Base-by-base conservation (phyloP, 768 basidiomycete genomes). In the Tricholoma matsutake region DNA sequence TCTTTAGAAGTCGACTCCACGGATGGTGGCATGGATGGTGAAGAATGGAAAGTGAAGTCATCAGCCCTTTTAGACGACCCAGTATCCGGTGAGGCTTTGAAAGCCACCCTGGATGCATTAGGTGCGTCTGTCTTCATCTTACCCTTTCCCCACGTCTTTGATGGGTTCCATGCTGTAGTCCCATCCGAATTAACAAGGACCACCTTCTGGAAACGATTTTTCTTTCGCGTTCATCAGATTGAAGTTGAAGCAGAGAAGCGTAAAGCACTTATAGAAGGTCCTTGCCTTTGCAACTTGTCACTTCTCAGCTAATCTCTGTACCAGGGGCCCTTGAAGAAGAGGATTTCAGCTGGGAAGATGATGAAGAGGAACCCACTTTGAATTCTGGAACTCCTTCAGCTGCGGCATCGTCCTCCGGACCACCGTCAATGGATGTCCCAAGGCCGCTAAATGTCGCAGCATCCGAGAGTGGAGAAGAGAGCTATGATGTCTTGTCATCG, bases 331-430 rank as follows among this genome's bases (percentile, higher is more conserved):
- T 78, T 7, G 85, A 89, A 60, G 94, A 96, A 49, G 94, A 96
- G 34, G 89, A 92, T 61, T 94, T 96, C 73, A 90, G 85, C 67
- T 96, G 94, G 94, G 94, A 95, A 70, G 92, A 92, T 61, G 93
- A 94, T 55, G 93, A 95, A n/a, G 92, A 93, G n/a, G 89, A 90
- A 54, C 60, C 68, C 1, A 29, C 55, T 20, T 43, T 62, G 35
- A 64, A 71, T 39, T 63, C 67, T 47, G 65, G 69, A 25, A 60
- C 63, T 49, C 59, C 65, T 54, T 61, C 59, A 22, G 20, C 63
- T 9, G 56, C 47, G 13, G 54, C 57, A 14, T 56, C 61, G 6
- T 68, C 63, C 32, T 47, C 49, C 29, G 54, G 47, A 39, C 57
- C 60, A 37, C 51, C 57, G 45, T 57, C 43, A 34, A n/a, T 56